These are phyloP conservation scores for Trichoderma sp. DNA, from an alignment of 2,329 filamentous ascomycete species.

Conservation along the genomic window DNA sequence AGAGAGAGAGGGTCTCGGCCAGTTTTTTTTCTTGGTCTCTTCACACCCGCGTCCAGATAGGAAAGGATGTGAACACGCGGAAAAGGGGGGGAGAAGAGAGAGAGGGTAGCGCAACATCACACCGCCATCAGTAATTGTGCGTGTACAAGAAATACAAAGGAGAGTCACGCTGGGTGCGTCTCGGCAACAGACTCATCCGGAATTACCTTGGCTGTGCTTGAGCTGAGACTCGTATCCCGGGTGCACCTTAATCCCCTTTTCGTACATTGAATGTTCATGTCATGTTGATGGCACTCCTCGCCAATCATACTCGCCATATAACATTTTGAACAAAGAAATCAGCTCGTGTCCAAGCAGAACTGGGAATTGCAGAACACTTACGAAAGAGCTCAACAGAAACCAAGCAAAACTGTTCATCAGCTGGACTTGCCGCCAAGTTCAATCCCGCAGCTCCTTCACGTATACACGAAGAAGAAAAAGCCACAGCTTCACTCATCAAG, in stretches of 20 bases:
- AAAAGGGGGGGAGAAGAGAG: neutral
- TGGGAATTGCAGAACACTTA: neutral
- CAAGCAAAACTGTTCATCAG: neutral
- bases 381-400: neutral
- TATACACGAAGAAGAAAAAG: neutral
- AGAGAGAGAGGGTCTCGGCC: neutral
- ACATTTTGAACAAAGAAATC: neutral
- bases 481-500: neutral
- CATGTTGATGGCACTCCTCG: neutral
- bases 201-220: neutral
- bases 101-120: conserved; percentile 15
- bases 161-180: neutral
- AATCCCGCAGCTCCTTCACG: neutral
- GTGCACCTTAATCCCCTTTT: neutral
- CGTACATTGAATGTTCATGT: neutral
- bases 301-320: neutral
- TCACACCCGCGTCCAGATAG: neutral
- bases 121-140: conserved; percentile 7
- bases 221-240: conserved; percentile 6
- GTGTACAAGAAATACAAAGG: neutral
- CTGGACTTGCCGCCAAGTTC: conserved; percentile 1
- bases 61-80: neutral
- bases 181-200: conserved; percentile 4
- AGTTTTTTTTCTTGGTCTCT: neutral
- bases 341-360: neutral